Base-by-base conservation (phyloP, 495 filamentous ascomycete genomes). In the Podospora fimiseda region DNA sequence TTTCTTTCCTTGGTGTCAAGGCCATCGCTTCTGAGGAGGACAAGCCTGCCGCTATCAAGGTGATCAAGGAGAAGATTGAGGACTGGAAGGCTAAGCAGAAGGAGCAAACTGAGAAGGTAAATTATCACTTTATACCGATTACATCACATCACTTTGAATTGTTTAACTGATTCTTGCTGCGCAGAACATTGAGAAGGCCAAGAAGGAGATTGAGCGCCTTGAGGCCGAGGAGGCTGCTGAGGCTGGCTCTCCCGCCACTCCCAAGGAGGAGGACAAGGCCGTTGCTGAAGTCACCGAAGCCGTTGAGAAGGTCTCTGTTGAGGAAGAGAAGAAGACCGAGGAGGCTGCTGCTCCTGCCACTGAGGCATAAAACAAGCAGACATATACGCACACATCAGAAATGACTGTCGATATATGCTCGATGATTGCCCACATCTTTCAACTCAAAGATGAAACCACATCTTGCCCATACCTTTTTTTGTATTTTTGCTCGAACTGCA, bases 71-170 rank as follows among this genome's bases (percentile, higher is more conserved):
- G 53, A 97, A 97, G 78, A 75, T 95, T 37, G 85, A 83, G n/a
- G 79, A 85, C 60, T 99, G 92, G 89, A 95, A 95, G 78, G 77
- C 83, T 38, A 86, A 94, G 70, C 92, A 96, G 74, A 81, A 88
- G 33, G 76, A 79, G 51, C 89, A 96, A 76, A 99, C 93, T n/a
- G 82, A 87, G 55, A 86, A 89, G 79, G 93, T 96, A 70, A 70
- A 81, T 75, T 61, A 42, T 27, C 27, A 18, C 19, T 16, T 16
- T 40, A 23, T 19, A 14, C 8, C 8, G 14, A 6, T 6, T 20
- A 9, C 2, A 20, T 9, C 13, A 15, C 3, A 5, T 45, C 38
- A 53, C 4, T 30, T 24, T 30, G 42, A 3, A 23, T 19, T 45
- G 43, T 21, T 2, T 19, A 9, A 3, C 1, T 14, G 9, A 39